Evolutionary conservation across 331 rosid species (phyloP).

Genomic region (Ulmus americana): DNA sequence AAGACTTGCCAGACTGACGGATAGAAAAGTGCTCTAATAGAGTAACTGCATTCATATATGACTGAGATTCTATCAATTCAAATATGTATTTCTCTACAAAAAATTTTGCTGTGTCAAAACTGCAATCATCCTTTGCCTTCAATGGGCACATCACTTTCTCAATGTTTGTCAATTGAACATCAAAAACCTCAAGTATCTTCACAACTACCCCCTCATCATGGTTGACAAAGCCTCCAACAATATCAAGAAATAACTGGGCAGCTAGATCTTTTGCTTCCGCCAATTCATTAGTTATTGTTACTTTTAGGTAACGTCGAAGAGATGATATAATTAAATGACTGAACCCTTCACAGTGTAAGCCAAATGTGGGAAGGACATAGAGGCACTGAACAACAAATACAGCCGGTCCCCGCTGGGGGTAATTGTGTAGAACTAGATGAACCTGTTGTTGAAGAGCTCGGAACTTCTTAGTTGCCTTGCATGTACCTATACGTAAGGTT

Average conservation of each 20-base stretch:
- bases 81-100: conserved; percentile 53
- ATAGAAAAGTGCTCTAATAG: conserved; percentile 73
- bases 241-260: conserved; percentile 55
- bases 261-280: conserved; percentile 54
- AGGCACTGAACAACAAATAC: conserved; percentile 71
- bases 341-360: conserved; percentile 59
- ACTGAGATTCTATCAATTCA: conserved; percentile 50
- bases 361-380: conserved; percentile 66
- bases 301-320: conserved; percentile 61
- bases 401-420: conserved; percentile 82
- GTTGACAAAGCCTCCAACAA: conserved; percentile 53
- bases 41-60: conserved; percentile 63
- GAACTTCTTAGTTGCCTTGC: conserved; percentile 79
- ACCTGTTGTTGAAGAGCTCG: conserved; percentile 82
- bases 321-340: conserved; percentile 77
- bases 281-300: conserved; percentile 30
- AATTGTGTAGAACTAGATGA: conserved; percentile 60
- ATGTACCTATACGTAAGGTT: conserved; percentile 61
- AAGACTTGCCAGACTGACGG: conserved; percentile 49
- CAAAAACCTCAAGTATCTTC: conserved; percentile 63
- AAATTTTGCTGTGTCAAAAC: conserved; percentile 42
- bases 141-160: conserved; percentile 50
- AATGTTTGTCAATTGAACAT: conserved; percentile 51
- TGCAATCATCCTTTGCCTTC: conserved; percentile 31
- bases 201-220: conserved; percentile 63